Evolutionary conservation across 371 early-diverging fungal species (phyloP).

Genomic region (Globomyces sp.): DNA sequence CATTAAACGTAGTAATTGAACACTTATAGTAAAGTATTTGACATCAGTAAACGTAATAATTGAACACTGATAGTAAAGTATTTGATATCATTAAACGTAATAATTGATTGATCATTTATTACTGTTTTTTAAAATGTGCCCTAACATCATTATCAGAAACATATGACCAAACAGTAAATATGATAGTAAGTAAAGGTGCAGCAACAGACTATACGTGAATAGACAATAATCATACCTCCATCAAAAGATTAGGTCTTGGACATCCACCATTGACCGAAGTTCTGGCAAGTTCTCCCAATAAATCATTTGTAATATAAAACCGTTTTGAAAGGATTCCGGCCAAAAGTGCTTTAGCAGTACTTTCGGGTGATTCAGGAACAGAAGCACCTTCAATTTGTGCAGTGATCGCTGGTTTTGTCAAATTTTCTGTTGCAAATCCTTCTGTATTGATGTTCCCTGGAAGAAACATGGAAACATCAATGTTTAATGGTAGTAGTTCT

Average conservation of each 20-base stretch:
- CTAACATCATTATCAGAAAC: conserved; percentile 21
- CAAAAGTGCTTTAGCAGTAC: conserved; percentile 33
- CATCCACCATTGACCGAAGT: conserved; percentile 24
- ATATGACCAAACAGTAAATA: conserved; percentile 22
- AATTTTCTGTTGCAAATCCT: conserved; percentile 42
- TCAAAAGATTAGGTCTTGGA: conserved; percentile 36
- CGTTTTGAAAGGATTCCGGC: conserved; percentile 26
- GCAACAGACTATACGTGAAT: conserved; percentile 13
- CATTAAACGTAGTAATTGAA: too few species aligned
- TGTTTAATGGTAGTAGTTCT: conserved; percentile 35
- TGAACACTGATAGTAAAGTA: too few species aligned
- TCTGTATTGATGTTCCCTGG: conserved; percentile 48
- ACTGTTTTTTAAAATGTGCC: conserved; percentile 19
- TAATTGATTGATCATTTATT: too few species aligned
- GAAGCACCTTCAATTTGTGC: conserved; percentile 40
- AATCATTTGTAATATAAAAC: conserved; percentile 33
- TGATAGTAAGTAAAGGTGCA: conserved; percentile 15
- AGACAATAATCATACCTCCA: conserved; percentile 21
- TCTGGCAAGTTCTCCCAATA: conserved; percentile 32
- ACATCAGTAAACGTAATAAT: too few species aligned
- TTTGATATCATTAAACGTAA: too few species aligned
- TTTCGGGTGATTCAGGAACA: conserved; percentile 24
- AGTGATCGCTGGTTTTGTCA: conserved; percentile 44
- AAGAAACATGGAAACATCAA: conserved; percentile 33
- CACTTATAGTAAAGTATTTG: too few species aligned